Percentiles rank a stretch among this genome's conserved stretches.
phyloP scores from a whole-genome alignment of 192 early-diverging fungal species.

The Obelidium mucronatum region DNA sequence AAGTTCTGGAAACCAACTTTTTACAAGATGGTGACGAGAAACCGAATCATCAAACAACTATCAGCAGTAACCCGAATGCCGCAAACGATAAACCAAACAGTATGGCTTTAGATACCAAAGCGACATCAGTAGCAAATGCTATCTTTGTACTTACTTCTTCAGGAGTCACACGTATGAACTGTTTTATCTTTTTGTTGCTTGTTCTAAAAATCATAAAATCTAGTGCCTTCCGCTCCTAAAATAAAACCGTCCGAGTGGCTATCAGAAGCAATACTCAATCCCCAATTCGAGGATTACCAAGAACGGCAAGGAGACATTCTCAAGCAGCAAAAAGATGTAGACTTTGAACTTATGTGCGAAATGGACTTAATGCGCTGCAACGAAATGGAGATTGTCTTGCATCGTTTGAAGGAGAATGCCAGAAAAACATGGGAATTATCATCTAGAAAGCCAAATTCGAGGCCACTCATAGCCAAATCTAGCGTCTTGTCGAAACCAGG shows the following conservation, averaged over 20 bases:
- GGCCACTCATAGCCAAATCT: constrained; percentile 31
- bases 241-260: constrained; percentile 56
- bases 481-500: constrained; percentile 28
- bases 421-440: constrained; percentile 50
- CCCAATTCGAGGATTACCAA: constrained; percentile 49
- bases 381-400: constrained; percentile 49
- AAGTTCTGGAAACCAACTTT: constrained; percentile 45
- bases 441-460: constrained; percentile 37
- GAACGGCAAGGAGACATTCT: constrained; percentile 47
- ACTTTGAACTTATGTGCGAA: constrained; percentile 60
- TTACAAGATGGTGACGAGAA: constrained; percentile 50
- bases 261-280: constrained; percentile 33
- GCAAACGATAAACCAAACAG: neutral
- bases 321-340: constrained; percentile 47
- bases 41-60: neutral
- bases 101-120: constrained; percentile 16
- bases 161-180: constrained; percentile 33
- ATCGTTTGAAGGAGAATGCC: constrained; percentile 52
- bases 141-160: constrained; percentile 35
- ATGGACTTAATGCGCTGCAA: constrained; percentile 49
- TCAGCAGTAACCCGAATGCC: no score
- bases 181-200: neutral
- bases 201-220: neutral
- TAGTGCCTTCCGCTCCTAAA: constrained; percentile 40
- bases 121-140: constrained; percentile 38